Conservation (phyloP, 176 grass and related monocot genomes). For the Thinopyrum elongatum region DNA sequence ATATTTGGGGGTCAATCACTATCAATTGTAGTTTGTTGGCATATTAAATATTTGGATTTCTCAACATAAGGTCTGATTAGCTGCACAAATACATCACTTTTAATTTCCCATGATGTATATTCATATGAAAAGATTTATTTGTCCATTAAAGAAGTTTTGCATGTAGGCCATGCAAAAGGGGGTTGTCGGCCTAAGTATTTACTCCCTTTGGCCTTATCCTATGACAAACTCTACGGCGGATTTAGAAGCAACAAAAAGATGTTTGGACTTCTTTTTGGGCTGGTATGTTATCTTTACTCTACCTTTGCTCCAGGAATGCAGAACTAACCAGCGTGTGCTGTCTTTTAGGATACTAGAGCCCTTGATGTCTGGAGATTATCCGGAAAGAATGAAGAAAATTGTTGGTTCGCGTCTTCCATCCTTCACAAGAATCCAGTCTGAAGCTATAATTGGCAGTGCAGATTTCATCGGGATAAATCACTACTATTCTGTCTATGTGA, state of each 20-base stretch:
- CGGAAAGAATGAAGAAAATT: constrained; percentile 50
- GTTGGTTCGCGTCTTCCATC: constrained; percentile 48
- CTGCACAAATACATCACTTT: background rate
- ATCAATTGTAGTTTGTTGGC: background rate
- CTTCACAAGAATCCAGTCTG: constrained; percentile 38
- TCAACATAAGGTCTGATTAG: background rate
- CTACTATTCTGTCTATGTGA: constrained; percentile 51
- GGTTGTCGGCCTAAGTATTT: constrained; percentile 53
- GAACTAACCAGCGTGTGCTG: background rate
- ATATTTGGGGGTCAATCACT: background rate
- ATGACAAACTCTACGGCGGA: constrained; percentile 43
- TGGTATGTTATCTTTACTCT: constrained; percentile 31
- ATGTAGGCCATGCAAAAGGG: constrained; percentile 52
- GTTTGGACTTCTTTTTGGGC: constrained; percentile 24
- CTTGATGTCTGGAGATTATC: constrained; percentile 55
- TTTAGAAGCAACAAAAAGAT: constrained; percentile 41
- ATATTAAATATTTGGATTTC: background rate
- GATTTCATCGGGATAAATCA: constrained; percentile 78
- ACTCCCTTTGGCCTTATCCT: constrained; percentile 43
- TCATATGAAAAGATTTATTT: background rate
- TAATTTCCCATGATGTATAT: background rate
- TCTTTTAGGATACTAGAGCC: constrained; percentile 50
- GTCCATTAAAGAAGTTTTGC: background rate
- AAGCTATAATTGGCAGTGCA: constrained; percentile 30
- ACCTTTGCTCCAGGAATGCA: background rate